These are phyloP conservation scores for Parasitella parasitica DNA, from an alignment of 371 early-diverging fungal species.

Conservation along the genomic window DNA sequence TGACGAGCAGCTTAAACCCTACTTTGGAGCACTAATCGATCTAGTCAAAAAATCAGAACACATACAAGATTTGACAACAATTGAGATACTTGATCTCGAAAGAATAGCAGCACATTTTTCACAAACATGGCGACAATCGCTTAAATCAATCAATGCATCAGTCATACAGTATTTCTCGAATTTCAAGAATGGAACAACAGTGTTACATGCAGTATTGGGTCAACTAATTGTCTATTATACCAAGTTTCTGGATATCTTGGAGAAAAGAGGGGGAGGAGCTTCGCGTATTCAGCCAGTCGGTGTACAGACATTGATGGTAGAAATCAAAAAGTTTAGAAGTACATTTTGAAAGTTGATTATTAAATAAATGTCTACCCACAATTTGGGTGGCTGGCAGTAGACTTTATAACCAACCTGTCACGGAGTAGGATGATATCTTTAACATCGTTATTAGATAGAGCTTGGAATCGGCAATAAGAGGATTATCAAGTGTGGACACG, in stretches of 20 bases:
- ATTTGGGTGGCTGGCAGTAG: neutral
- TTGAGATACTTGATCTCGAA: constrained; percentile 50
- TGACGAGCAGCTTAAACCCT: constrained; percentile 79
- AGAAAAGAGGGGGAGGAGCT: constrained; percentile 56
- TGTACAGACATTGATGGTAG: constrained; percentile 90
- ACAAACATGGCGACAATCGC: constrained; percentile 73
- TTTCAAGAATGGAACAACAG: constrained; percentile 87
- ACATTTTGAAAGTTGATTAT: constrained; percentile 50
- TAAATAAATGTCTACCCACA: constrained; percentile 2
- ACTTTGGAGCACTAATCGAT: constrained; percentile 74
- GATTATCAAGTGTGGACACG: constrained; percentile 27
- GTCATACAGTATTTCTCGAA: constrained; percentile 89
- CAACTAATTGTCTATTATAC: constrained; percentile 88
- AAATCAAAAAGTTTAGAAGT: constrained; percentile 83
- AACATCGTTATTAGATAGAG: constrained; percentile 34
- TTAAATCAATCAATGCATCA: constrained; percentile 75
- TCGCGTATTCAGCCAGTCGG: constrained; percentile 77
- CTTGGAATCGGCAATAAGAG: constrained; percentile 26
- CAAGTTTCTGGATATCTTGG: constrained; percentile 75
- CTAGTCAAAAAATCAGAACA: constrained; percentile 74
- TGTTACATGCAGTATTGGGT: constrained; percentile 83
- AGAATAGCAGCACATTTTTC: constrained; percentile 73
- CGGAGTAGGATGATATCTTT: neutral
- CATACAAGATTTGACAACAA: neutral
- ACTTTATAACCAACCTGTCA: neutral